These are phyloP conservation scores for Xylariaceae sp. DNA, from an alignment of 2,329 filamentous ascomycete species.

Conservation along the genomic window DNA sequence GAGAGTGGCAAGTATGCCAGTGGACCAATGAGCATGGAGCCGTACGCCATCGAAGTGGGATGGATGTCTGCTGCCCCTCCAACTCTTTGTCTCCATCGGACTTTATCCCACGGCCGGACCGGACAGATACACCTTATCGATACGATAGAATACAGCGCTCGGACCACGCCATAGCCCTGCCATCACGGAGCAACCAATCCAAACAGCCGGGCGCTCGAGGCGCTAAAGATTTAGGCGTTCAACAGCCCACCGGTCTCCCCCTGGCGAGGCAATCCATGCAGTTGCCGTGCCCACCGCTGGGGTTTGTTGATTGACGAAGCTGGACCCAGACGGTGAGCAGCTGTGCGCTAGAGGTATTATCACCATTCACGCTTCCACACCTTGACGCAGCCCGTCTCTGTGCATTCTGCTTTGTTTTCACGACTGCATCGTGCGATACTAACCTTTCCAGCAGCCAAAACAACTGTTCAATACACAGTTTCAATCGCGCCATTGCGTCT, in stretches of 20 bases:
- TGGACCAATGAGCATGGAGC: too few relatives aligned
- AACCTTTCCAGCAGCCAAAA: neutral
- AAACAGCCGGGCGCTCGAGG: neutral
- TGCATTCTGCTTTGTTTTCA: constrained; percentile 6
- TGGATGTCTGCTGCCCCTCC: too few relatives aligned
- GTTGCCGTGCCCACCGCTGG: constrained; percentile 16
- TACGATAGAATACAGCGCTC: neutral
- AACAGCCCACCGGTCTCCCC: constrained; percentile 1
- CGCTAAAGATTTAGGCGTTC: neutral
- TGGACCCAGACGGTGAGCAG: neutral
- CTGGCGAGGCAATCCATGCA: neutral
- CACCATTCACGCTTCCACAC: neutral
- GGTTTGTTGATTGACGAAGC: constrained; percentile 22
- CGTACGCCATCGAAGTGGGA: too few relatives aligned
- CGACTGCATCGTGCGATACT: neutral
- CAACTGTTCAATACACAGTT: neutral
- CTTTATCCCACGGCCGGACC: too few relatives aligned
- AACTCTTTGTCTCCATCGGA: too few relatives aligned
- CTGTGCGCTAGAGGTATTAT: neutral
- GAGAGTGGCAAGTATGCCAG: too few relatives aligned
- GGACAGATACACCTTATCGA: neutral
- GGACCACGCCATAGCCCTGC: neutral
- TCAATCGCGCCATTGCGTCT: constrained; percentile 2
- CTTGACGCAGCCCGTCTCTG: neutral
- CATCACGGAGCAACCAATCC: neutral